Base-by-base conservation (phyloP, 176 grass and related monocot genomes). In the Puccinellia tenuiflora region DNA sequence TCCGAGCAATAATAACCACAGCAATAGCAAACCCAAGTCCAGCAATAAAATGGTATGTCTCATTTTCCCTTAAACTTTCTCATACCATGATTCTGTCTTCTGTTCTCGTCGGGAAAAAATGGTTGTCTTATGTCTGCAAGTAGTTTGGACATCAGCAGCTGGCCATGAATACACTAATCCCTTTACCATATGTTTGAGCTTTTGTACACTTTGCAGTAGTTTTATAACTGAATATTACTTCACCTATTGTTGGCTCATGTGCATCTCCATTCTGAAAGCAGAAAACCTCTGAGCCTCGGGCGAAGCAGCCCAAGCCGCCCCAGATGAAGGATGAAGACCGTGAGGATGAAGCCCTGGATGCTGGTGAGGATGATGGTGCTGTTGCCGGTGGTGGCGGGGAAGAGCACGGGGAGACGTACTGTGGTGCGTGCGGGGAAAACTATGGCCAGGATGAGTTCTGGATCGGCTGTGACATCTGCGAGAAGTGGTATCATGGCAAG, bases 401-500 rank as follows among this genome's bases (percentile, higher is more conserved):
- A 1, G 96, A 99, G 75, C 91, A 90, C 9, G 93, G 89, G 1
- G 96, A 99, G 31, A 93, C 96, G 3, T 70, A 93, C 9, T 99
- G 96, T 9, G 96, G 96, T 2, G 89, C 93, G 2, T 99, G 96
- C 10, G 93, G 91, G 15, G 96, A 99, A 9, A 96, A 86, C 56
- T 96, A 99, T 66, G 96, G 87, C 21, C 76, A 91, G 18, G 91
- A 99, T 21, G 96, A 99, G 80, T 99, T 99, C 78, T 99, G 96
- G 96, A 99, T 99, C 35, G 93, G 96, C 75, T 99, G 96, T 16
- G 96, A 99, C 85, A 85, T 99, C 68, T 99, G 96, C 37, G 96
- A 99, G 87, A 93, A 91, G 50, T 99, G 96, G 96, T 99, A 94
- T 79, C 96, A 99, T 35, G 96, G 96, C 18, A 99, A 96, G 83